Percentiles rank a stretch among this genome's conserved stretches.
Conservation (phyloP, 495 filamentous ascomycete species). For the Neurospora tetraspora region DNA sequence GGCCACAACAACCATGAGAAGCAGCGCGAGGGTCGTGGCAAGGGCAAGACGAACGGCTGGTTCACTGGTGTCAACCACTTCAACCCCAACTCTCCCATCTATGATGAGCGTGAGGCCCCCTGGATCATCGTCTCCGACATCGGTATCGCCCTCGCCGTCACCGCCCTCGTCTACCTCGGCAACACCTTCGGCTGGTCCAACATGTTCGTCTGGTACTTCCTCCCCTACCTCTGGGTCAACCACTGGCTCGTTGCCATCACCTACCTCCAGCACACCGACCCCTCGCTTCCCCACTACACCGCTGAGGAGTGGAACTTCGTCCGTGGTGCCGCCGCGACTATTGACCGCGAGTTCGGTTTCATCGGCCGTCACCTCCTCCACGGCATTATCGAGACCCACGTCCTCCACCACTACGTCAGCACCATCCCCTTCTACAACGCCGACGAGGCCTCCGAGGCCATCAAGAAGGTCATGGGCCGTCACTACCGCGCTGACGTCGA, state of each 20-base stretch:
- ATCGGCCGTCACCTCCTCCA: constrained; percentile 79
- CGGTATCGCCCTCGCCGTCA: constrained; percentile 52
- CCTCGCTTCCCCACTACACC: constrained; percentile 73
- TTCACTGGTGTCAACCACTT: constrained; percentile 88
- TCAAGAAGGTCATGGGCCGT: constrained; percentile 71
- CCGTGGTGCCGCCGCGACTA: constrained; percentile 75
- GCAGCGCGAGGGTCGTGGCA: constrained; percentile 73
- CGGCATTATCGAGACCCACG: constrained; percentile 88
- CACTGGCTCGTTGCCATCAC: constrained; percentile 91
- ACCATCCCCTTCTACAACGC: constrained; percentile 87
- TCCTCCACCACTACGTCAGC: constrained; percentile 79
- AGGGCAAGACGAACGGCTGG: constrained; percentile 80
- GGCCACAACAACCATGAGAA: constrained; percentile 88
- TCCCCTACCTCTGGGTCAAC: constrained; percentile 97
- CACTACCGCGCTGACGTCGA: constrained; percentile 64
- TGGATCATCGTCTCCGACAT: constrained; percentile 77
- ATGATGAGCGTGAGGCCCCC: constrained; percentile 79
- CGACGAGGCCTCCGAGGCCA: constrained; percentile 76
- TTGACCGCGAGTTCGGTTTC: constrained; percentile 85
- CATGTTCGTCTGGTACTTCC: constrained; percentile 83
- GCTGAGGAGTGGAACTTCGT: constrained; percentile 71
- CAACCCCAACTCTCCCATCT: constrained; percentile 75
- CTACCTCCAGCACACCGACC: constrained; percentile 87
- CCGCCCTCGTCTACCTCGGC: constrained; percentile 46
- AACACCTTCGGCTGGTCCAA: constrained; percentile 76